Evolutionary conservation across 331 rosid genomes (phyloP).

Genomic region (Dryas integrifolia): DNA sequence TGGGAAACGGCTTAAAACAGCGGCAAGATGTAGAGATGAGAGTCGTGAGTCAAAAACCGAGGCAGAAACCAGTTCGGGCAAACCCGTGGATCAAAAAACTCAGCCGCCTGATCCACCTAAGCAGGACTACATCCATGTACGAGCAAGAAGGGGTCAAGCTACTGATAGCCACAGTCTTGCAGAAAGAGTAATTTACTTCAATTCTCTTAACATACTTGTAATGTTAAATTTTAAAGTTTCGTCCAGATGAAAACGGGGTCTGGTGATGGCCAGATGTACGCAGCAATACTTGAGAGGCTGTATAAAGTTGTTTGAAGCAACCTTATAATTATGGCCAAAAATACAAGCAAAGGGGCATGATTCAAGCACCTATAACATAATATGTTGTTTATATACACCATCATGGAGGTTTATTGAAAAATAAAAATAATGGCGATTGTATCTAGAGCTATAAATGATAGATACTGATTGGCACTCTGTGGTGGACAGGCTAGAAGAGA

Average conservation of each 20-base stretch:
- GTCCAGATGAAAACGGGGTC: neutral
- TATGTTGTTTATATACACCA: neutral
- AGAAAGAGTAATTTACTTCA: conserved; percentile 61
- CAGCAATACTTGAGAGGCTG: neutral
- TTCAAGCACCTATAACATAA: neutral
- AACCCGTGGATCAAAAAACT: conserved; percentile 48
- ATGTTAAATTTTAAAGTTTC: neutral
- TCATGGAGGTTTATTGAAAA: neutral
- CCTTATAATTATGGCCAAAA: too few relatives aligned
- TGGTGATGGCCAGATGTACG: neutral
- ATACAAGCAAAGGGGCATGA: neutral
- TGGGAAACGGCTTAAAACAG: conserved; percentile 53
- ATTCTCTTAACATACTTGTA: conserved; percentile 1
- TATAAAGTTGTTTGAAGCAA: neutral
- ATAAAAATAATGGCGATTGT: conserved; percentile 4
- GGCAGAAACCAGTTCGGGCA: conserved; percentile 68
- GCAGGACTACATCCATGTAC: conserved; percentile 84
- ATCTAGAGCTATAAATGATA: conserved; percentile 17
- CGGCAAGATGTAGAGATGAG: conserved; percentile 37
- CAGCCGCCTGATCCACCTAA: conserved; percentile 62
- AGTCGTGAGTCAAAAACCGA: conserved; percentile 48
- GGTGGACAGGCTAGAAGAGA: conserved; percentile 88
- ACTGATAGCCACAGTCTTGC: conserved; percentile 93
- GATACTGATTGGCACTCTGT: conserved; percentile 30
- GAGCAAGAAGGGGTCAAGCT: conserved; percentile 97